Percentiles rank a stretch among this genome's conserved stretches.
Evolutionary conservation across 192 early-diverging fungal species (phyloP).

Genomic region (Phlyctochytrium arcticum): DNA sequence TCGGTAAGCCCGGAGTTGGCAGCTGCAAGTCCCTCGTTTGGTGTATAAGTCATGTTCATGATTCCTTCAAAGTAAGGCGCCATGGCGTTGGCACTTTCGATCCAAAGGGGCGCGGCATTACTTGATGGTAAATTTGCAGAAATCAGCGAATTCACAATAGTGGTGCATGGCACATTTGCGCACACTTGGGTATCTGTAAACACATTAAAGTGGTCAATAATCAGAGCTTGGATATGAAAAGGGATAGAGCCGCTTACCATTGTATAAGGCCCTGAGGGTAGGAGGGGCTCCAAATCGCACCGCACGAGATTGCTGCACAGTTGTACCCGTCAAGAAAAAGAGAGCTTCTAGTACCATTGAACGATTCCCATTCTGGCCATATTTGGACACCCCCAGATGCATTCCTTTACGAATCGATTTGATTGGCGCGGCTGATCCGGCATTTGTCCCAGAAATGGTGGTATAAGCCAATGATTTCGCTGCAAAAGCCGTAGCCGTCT

Average conservation of each 20-base stretch:
- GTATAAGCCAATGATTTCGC: neutral
- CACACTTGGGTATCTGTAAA: slow-evolving; percentile 7
- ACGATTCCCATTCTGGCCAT: slow-evolving; percentile 14
- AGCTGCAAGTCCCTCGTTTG: neutral
- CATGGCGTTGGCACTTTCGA: slow-evolving; percentile 1
- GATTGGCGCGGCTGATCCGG: neutral
- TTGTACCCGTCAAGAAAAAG: slow-evolving; percentile 11
- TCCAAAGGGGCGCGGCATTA: slow-evolving; percentile 15
- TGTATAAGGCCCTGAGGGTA: neutral
- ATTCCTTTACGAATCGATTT: slow-evolving; percentile 9
- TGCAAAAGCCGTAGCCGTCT: neutral
- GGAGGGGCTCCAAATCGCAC: slow-evolving; percentile 10
- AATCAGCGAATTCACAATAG: neutral
- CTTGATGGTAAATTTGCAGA: neutral
- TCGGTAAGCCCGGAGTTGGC: neutral
- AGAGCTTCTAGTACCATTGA: slow-evolving; percentile 11
- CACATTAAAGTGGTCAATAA: too few species aligned
- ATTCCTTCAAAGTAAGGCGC: slow-evolving; percentile 12
- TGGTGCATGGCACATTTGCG: neutral
- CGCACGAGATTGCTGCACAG: slow-evolving; percentile 14
- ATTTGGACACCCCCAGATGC: slow-evolving; percentile 20
- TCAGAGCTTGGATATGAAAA: neutral
- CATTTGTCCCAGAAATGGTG: slow-evolving; percentile 8
- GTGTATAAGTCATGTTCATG: neutral
- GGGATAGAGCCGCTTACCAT: neutral